Percentiles rank a stretch among this genome's conserved stretches.
Evolutionary conservation across 352 stramenopile species (phyloP).

Genomic region (Globisporangium acanthophoron): DNA sequence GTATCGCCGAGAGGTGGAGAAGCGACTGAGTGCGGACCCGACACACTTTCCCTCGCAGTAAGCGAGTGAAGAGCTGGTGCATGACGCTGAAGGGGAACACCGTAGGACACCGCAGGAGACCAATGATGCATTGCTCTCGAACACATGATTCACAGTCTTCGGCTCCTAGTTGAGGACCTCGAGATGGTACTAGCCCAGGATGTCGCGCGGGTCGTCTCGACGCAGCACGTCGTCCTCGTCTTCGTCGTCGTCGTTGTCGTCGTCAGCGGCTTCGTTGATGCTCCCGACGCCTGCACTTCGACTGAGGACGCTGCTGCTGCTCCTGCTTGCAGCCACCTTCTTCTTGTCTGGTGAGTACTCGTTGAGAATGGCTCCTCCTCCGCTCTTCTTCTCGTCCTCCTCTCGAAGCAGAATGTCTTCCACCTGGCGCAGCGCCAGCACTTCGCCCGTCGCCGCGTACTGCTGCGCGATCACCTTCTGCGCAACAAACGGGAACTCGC

Average conservation of each 20-base stretch:
- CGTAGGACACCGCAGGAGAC: too few species aligned
- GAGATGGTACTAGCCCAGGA: constrained; percentile 20
- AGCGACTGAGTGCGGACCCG: constrained; percentile 30
- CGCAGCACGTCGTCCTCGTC: constrained; percentile 21
- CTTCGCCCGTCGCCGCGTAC: constrained; percentile 30
- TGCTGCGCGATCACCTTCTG: constrained; percentile 38
- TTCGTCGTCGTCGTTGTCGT: constrained; percentile 14
- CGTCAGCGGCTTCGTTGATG: neutral
- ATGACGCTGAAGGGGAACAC: too few species aligned
- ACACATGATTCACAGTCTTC: neutral
- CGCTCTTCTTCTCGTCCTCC: constrained; percentile 31
- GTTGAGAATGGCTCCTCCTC: neutral
- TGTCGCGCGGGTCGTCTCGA: constrained; percentile 23
- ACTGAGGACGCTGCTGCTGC: constrained; percentile 10
- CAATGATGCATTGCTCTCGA: neutral
- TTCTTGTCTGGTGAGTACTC: constrained; percentile 6
- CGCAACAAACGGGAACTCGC: constrained; percentile 41
- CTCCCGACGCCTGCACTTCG: too few species aligned
- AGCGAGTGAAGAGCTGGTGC: neutral
- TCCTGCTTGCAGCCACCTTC: neutral
- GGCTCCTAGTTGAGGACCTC: neutral
- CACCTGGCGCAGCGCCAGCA: constrained; percentile 36
- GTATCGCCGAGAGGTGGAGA: constrained; percentile 61
- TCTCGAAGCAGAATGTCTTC: constrained; percentile 39
- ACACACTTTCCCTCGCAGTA: constrained; percentile 13